A percentile compares a stretch with the other conserved stretches of the same genome.
These are phyloP conservation scores for Boletus sp. DNA, from an alignment of 1,284 basidiomycete genomes.

Conservation along the genomic window DNA sequence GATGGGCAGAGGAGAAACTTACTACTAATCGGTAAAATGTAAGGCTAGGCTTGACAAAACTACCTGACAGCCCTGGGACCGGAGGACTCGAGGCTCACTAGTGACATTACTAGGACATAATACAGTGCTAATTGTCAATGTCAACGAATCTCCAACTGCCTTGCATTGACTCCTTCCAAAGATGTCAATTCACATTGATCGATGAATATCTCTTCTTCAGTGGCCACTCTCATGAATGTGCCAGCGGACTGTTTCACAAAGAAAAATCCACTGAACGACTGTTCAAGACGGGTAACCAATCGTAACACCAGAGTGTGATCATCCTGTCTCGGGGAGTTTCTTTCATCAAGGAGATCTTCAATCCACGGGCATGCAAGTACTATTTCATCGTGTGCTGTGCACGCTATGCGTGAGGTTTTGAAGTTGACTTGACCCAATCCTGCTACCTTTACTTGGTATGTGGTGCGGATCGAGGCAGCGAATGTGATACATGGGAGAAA, in stretches of 20 bases:
- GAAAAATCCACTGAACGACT: constrained; percentile 11
- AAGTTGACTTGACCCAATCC: background rate
- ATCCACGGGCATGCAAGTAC: constrained; percentile 15
- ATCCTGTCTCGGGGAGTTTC: background rate
- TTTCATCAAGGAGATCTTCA: constrained; percentile 4
- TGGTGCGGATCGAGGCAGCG: background rate
- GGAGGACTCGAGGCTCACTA: too few species aligned
- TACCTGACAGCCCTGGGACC: too few species aligned
- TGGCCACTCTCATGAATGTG: background rate
- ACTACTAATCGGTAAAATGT: too few species aligned
- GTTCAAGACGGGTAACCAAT: constrained; percentile 10
- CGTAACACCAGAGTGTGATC: constrained; percentile 1
- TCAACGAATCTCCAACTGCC: background rate
- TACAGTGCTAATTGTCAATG: background rate
- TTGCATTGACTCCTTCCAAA: background rate
- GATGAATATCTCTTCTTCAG: background rate
- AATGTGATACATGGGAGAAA: constrained; percentile 6
- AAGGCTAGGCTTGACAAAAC: too few species aligned
- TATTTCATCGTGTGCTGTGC: background rate
- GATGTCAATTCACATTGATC: background rate
- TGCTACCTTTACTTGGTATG: background rate
- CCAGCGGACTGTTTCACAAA: background rate
- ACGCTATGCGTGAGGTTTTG: background rate
- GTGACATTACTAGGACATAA: too few species aligned
- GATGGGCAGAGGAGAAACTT: too few species aligned